Evolutionary conservation across 2,329 filamentous ascomycete genomes (phyloP), one percentile per base, ranked within the genome.

Genomic region (Dactylellina cionopaga): DNA sequence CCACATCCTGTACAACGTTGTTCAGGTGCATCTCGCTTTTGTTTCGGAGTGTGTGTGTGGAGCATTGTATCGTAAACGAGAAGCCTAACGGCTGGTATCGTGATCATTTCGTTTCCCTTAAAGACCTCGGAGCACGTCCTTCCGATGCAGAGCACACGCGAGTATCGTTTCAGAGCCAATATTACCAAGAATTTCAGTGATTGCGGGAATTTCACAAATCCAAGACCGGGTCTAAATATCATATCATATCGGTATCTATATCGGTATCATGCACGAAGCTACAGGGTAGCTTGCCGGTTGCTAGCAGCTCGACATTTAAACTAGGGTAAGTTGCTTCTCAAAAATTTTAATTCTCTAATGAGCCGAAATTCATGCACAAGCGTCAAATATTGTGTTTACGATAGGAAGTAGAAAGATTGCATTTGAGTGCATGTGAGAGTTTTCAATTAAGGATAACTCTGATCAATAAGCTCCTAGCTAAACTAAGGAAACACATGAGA

Each of bases 391-490:
- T 35, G n/a, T 56, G 9, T 25, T 9, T 19, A 52, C 6, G 25
- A n/a, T 13, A 52, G n/a, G n/a, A n/a, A n/a, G n/a, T n/a, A n/a
- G n/a, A n/a, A n/a, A n/a, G n/a, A n/a, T n/a, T n/a, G n/a, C n/a
- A n/a, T n/a, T n/a, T n/a, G n/a, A n/a, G n/a, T n/a, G n/a, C n/a
- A n/a, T n/a, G n/a, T n/a, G n/a, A n/a, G 39, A 25, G 19, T 35
- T 31, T 27, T 41, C 5, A 24, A 52, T 55, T 52, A 25, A 29
- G 33, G 27, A 47, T 46, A 52, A 58, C 27, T 51, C 27, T 27
- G 49, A 46, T 47, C 22, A 58, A 58, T 46, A n/a, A 47, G 47
- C 59, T 44, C 63, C 37, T 58, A 46, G 37, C 68, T 65, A 72
- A 43, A 11, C 4, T 27, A 59, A 55, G 15, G 49, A 71, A 63